Base-by-base conservation (phyloP, 495 filamentous ascomycete genomes). In the Aspergillus indologenus region DNA sequence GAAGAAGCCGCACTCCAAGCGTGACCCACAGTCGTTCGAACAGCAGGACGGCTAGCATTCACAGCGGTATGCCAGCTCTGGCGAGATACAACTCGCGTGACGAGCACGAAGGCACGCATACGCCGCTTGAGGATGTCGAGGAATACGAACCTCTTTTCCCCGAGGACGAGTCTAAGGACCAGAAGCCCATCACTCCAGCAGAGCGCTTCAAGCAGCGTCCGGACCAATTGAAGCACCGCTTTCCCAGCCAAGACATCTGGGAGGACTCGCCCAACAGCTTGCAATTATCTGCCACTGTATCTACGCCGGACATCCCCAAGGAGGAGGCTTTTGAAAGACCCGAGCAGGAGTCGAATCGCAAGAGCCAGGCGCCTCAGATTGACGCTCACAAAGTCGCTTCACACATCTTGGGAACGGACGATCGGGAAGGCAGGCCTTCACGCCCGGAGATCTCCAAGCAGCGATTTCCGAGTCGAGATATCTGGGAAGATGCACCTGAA, bases 71-170 rank as follows among this genome's bases (percentile, higher is more conserved):
- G 23, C 69, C 76, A 15, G 65, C 68, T 47, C 68, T 85, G 18
- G 69, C 79, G 34, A 75, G 83, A 52, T 82, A 74, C 53, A 72
- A 72, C 24, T 82, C 81, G 21, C 79, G 79, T 34, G 79, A 82
- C 5, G 75, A 83, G 26, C 70, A 73, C 43, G 81, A 87, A 44
- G 77, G 79, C 29, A 69, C 71, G 65, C 79, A 77, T 40, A 91
- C 89, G 0, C 90, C 91, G 15, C 76, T 98, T 8, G 90, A 96
- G 68, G 87, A 96, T 65, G 88, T 95, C 0, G 89, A 95, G 56
- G 93, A 96, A 68, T 97, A 96, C 67, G 94, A 97, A 68, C 95
- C 94, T 2, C 72, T 99, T 20, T 98, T 99, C 71, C 88, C 89
- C 3, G 93, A 98, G 26, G 90, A 93, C 21, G 70, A 71, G 15